Percentiles rank a stretch among this genome's conserved stretches.
phyloP scores from a whole-genome alignment of 2,329 filamentous ascomycete species.

The Paradendryphiella salina region DNA sequence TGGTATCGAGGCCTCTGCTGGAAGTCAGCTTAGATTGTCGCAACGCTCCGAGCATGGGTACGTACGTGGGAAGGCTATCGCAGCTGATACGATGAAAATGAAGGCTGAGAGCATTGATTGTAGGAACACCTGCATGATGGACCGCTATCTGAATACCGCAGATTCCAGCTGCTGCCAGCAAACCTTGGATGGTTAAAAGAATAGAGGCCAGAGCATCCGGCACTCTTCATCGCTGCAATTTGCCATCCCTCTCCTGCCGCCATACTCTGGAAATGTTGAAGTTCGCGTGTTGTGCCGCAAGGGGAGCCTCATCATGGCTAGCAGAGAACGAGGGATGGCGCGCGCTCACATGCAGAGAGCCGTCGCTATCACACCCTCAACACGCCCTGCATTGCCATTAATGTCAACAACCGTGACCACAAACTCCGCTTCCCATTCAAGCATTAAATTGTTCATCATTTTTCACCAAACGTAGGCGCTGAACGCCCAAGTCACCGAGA shows the following conservation, averaged over 20 bases:
- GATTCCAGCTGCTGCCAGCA: not conserved
- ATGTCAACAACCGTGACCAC: not conserved
- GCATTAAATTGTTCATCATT: not conserved
- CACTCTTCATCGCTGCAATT: not conserved
- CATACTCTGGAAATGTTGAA: slow-evolving; percentile 1
- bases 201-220: not conserved
- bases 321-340: slow-evolving; percentile 1
- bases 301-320: slow-evolving; percentile 7
- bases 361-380: not conserved
- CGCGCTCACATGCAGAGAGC: slow-evolving; percentile 5
- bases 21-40: not conserved
- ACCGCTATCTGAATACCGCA: not conserved
- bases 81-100: slow-evolving; percentile 15
- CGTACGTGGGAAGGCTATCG: slow-evolving; percentile 19
- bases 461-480: not conserved
- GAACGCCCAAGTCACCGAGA: too few relatives aligned
- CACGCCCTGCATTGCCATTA: not conserved
- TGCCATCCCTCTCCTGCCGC: not conserved
- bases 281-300: slow-evolving; percentile 8
- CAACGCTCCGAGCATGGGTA: not conserved
- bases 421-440: not conserved
- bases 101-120: slow-evolving; percentile 21
- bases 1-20: slow-evolving; percentile 3
- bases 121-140: slow-evolving; percentile 13
- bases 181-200: not conserved